A percentile compares a stretch with the other conserved stretches of the same genome.
Evolutionary conservation across 2,329 filamentous ascomycete genomes (phyloP).

Genomic region (Neofusicoccum sp.): DNA sequence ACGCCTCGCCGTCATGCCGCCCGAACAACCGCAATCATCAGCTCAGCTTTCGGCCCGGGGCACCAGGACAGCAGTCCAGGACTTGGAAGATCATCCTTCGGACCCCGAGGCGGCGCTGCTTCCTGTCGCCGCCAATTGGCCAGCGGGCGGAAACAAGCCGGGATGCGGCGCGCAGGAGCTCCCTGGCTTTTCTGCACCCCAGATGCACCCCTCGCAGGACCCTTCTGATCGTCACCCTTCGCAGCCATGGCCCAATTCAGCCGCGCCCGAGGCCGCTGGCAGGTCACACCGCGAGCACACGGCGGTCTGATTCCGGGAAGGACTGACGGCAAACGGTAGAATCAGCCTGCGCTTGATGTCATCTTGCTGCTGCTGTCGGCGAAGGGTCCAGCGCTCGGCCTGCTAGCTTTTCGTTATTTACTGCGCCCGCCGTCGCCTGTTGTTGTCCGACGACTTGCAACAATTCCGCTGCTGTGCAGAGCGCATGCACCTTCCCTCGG

Average conservation of each 20-base stretch:
- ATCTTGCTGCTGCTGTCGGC: neutral
- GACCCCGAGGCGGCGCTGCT: neutral
- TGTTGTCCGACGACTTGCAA: no score
- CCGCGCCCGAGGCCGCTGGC: neutral
- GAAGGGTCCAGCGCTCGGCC: no score
- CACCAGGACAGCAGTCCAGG: neutral
- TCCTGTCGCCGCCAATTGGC: neutral
- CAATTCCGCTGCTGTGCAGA: no score
- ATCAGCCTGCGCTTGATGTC: constrained; percentile 7
- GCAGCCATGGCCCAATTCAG: neutral
- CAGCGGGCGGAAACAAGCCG: neutral
- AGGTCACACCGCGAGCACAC: neutral
- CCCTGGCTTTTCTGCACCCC: neutral
- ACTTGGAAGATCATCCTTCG: neutral
- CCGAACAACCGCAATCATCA: neutral
- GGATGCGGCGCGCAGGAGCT: neutral
- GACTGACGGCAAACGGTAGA: neutral
- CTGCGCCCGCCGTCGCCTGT: no score
- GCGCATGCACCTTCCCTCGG: no score
- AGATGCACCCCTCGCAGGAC: neutral
- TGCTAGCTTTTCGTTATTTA: no score
- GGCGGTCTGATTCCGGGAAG: neutral
- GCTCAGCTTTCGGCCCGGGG: neutral
- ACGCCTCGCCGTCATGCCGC: constrained; percentile 16
- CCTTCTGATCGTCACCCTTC: neutral